phyloP scores from a whole-genome alignment of 2,329 filamentous ascomycete genomes.

The Albophoma yamanashiensis region DNA sequence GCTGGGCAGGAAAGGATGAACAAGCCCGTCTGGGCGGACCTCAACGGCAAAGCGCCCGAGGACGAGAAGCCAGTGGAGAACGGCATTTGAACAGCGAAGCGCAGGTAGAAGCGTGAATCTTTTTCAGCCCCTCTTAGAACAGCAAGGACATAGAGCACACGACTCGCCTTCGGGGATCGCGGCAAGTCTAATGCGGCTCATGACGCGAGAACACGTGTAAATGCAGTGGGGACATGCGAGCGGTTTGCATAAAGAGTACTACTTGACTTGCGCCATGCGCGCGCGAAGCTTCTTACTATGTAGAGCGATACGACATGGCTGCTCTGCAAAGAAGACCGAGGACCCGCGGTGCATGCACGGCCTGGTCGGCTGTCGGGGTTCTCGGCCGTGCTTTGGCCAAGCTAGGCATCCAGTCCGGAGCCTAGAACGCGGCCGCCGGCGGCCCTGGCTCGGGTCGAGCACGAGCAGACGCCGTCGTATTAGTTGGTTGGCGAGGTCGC shows the following conservation, averaged over 20 bases:
- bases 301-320: neutral
- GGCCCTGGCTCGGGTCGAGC: neutral
- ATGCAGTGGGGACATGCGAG: neutral
- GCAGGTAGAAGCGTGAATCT: neutral
- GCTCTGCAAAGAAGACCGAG: neutral
- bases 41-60: conserved; percentile 18
- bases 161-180: neutral
- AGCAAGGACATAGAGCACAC: neutral
- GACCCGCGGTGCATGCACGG: neutral
- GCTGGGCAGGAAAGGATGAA: conserved; percentile 59
- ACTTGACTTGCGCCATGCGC: neutral
- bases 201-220: neutral
- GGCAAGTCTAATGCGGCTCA: neutral
- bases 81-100: neutral
- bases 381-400: neutral
- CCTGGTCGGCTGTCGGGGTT: neutral
- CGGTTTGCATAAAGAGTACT: neutral
- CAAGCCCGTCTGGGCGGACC: conserved; percentile 52
- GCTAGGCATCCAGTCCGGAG: neutral
- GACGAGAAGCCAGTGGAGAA: neutral
- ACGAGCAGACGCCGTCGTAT: neutral
- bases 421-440: neutral
- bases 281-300: neutral
- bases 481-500: neutral
- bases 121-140: too few species aligned